Percentiles rank a stretch among this genome's conserved stretches.
phyloP scores from a whole-genome alignment of 164 flowering plant species.

The Stephania japonica region DNA sequence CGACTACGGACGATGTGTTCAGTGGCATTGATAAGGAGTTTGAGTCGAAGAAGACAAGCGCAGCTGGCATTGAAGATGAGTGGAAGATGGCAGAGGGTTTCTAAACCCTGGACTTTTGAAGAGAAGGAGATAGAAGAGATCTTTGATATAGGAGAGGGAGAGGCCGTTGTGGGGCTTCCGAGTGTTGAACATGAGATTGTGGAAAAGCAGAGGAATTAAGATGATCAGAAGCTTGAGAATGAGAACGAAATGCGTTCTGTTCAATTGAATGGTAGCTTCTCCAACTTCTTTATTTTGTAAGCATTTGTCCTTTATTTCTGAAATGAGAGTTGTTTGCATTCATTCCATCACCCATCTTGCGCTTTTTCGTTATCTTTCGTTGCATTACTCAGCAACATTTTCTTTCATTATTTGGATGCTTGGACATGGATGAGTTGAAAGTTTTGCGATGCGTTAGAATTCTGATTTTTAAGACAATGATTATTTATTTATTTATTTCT shows the following conservation, averaged over 20 bases:
- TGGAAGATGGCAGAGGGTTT: constrained; percentile 24
- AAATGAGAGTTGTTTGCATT: neutral
- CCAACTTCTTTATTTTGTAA: neutral
- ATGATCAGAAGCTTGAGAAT: constrained; percentile 11
- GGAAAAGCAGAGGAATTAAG: constrained; percentile 13
- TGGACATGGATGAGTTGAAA: too few species aligned
- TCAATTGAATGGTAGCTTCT: constrained; percentile 20
- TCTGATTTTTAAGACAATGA: too few species aligned
- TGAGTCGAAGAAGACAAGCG: constrained; percentile 3
- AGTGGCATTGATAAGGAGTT: constrained; percentile 15
- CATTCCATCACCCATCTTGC: neutral
- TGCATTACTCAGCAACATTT: neutral
- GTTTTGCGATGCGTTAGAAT: too few species aligned
- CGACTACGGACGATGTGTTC: constrained; percentile 18
- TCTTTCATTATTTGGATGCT: too few species aligned
- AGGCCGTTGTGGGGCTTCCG: neutral
- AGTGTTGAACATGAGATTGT: neutral
- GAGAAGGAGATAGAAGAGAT: constrained; percentile 19
- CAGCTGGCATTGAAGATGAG: constrained; percentile 9
- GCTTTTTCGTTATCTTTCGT: neutral
- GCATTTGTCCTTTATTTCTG: too few species aligned
- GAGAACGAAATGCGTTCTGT: constrained; percentile 18
- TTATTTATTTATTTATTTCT: too few species aligned
- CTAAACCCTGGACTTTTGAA: constrained; percentile 24
- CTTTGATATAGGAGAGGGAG: constrained; percentile 16